Base-by-base conservation (phyloP, 306 rosid species). In the Myrica gale region DNA sequence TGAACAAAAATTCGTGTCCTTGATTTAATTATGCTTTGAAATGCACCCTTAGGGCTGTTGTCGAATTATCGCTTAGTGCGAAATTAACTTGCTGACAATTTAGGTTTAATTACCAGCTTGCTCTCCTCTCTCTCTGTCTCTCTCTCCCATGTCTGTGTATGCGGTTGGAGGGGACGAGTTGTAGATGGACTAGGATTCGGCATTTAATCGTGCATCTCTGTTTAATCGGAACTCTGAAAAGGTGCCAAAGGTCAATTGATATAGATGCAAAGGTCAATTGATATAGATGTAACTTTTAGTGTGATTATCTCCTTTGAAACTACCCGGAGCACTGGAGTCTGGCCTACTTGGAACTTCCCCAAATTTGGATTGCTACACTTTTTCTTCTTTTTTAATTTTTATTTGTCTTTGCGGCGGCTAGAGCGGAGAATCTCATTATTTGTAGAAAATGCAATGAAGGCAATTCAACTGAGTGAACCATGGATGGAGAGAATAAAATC, bases 1-100 rank as follows among this genome's bases (percentile, higher is more conserved):
- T 12, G 79, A 67, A 50, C 26, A 16, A 13, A 44, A 73, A 20
- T 45, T 69, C 61, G 42, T 55, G 32, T 45, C 13, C 68, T 61
- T 12, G 58, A 41, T 23, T 6, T 73, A 62, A 8, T n/a, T 65
- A 8, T 65, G 6, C 70, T 42, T 65, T 65, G 50, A 42, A 65
- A 65, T 65, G 32, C 5, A 65, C 65, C 65, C 10, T 10, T 20
- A 58, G 65, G 65, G 11, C 65, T 58, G 65, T 58, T 3, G 9
- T 57, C 10, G 13, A 6, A 7, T 68, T 68, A 50, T 45, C 43
- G 17, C 23, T 15, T 10, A 16, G 1, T 7, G 44, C 17, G 1
- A 32, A 37, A 46, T 10, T 57, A 43, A 3, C 52, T 58, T 52
- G 12, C 23, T 51, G 70, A 41, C 13, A 42, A 8, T 41, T 65